Evolutionary conservation across 106 monocot species (phyloP).

Genomic region (Cymbidium sinense): DNA sequence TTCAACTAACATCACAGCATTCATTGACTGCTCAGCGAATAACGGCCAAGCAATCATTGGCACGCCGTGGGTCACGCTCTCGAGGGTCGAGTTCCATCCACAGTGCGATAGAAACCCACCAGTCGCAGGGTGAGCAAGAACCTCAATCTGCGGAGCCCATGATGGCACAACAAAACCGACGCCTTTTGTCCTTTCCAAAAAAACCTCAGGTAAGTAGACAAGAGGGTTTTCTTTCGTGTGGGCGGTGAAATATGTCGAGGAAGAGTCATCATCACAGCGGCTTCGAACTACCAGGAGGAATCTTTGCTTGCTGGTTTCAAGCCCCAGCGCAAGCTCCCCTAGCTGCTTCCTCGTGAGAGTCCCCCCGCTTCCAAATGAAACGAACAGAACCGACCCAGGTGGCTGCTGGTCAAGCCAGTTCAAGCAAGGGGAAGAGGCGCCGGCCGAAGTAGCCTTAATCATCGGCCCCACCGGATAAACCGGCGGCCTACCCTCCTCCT

Average conservation of each 20-base stretch:
- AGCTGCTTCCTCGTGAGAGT: conserved; percentile 20
- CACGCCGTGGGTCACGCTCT: conserved; percentile 32
- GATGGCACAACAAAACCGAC: conserved; percentile 21
- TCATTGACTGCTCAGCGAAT: conserved; percentile 40
- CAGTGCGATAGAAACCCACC: conserved; percentile 44
- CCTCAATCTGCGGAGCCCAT: conserved; percentile 28
- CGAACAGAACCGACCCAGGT: conserved; percentile 27
- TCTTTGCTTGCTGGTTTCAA: conserved; percentile 29
- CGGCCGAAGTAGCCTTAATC: neutral
- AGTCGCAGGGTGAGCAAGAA: conserved; percentile 3
- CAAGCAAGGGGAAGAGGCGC: conserved; percentile 3
- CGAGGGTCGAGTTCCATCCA: conserved; percentile 63
- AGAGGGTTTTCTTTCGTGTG: conserved; percentile 14
- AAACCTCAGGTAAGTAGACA: conserved; percentile 15
- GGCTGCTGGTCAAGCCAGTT: conserved; percentile 35
- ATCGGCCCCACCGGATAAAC: conserved; percentile 51
- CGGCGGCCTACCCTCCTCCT: conserved; percentile 21
- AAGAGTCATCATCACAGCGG: conserved; percentile 14
- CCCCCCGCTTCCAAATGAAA: conserved; percentile 37
- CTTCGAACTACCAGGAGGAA: conserved; percentile 36
- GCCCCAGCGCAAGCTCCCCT: conserved; percentile 27
- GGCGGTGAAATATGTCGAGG: conserved; percentile 12
- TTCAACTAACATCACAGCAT: conserved; percentile 34
- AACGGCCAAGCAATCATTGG: conserved; percentile 50
- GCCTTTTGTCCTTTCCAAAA: conserved; percentile 9